Evolutionary conservation across 176 grass and related monocot genomes (phyloP).

Genomic region (Rhynchospora breviuscula): DNA sequence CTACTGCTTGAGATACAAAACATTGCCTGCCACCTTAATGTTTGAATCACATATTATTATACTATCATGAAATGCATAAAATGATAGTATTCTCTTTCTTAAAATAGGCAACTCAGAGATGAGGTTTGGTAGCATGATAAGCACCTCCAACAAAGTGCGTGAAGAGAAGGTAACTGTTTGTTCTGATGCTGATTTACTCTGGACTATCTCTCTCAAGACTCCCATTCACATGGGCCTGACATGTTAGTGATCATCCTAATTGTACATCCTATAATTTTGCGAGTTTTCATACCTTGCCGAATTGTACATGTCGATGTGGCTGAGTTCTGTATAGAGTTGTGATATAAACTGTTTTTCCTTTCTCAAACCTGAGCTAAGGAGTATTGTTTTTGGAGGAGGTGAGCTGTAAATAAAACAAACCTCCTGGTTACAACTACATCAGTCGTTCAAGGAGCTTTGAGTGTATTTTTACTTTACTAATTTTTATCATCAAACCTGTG

Average conservation of each 20-base stretch:
- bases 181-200: conserved; percentile 55
- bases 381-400: not conserved
- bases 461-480: not conserved
- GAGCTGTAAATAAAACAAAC: not conserved
- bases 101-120: conserved; percentile 51
- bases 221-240: not conserved
- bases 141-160: conserved; percentile 63
- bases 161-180: conserved; percentile 48
- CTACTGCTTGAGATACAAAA: not conserved
- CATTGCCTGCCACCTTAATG: not conserved
- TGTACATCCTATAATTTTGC: not conserved
- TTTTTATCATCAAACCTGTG: not conserved
- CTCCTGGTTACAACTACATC: not conserved
- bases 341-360: not conserved
- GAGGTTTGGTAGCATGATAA: conserved; percentile 70
- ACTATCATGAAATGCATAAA: not conserved
- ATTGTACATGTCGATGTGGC: not conserved
- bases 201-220: conserved; percentile 62
- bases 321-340: not conserved
- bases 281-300: not conserved
- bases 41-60: not conserved
- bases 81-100: not conserved
- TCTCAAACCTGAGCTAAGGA: not conserved
- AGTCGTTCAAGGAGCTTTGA: not conserved
- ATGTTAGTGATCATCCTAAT: not conserved